Conservation (phyloP, 1,139 yeast species). For the Hansenula sp. region DNA sequence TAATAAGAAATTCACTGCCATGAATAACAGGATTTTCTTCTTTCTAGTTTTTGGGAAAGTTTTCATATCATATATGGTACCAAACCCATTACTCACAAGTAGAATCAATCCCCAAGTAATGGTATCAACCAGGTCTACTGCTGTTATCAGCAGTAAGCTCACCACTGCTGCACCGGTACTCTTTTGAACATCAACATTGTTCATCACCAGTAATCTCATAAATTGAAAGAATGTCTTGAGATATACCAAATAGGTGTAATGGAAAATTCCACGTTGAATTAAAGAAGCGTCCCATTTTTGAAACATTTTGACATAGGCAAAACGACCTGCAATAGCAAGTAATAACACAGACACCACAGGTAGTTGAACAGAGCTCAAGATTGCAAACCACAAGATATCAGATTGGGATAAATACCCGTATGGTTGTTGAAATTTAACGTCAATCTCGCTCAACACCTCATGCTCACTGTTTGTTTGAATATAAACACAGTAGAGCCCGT, state of each 20-base stretch:
- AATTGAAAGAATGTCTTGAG: neutral
- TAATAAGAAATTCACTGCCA: neutral
- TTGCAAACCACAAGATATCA: neutral
- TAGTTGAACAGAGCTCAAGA: neutral
- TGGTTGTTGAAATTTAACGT: slow-evolving; percentile 3
- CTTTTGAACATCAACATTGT: neutral
- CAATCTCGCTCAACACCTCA: neutral
- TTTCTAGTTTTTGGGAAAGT: neutral
- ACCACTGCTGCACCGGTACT: neutral
- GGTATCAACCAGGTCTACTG: neutral
- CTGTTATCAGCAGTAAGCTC: neutral
- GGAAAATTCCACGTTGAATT: slow-evolving; percentile 1
- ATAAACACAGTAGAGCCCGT: slow-evolving; percentile 3
- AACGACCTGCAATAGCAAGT: neutral
- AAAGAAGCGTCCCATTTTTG: neutral
- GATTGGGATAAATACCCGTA: slow-evolving; percentile 1
- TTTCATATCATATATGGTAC: neutral
- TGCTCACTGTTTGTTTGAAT: neutral
- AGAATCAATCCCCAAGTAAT: neutral
- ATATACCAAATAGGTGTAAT: neutral
- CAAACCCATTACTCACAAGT: neutral
- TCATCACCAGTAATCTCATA: neutral
- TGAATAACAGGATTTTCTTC: neutral
- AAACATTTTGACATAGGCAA: neutral
- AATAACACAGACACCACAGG: neutral